phyloP scores from a whole-genome alignment of 768 basidiomycete genomes.

The Exidia glandulosa region DNA sequence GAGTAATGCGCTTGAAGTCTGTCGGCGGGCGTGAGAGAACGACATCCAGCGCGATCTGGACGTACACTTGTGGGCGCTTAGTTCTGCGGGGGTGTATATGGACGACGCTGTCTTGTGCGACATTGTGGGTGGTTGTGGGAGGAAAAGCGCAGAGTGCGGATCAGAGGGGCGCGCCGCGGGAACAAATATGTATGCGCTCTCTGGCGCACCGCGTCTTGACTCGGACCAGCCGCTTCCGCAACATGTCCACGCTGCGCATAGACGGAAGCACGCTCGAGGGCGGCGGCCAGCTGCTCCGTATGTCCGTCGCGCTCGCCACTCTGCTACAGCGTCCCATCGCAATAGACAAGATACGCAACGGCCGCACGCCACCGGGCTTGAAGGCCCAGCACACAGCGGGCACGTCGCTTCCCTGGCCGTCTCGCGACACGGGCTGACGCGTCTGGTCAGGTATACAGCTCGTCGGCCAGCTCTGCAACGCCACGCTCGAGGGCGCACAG shows the following conservation, averaged over 20 bases:
- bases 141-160: not conserved
- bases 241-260: conserved; percentile 8
- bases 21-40: not conserved
- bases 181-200: too few species aligned
- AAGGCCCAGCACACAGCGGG: conserved; percentile 67
- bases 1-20: not conserved
- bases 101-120: not conserved
- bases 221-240: not conserved
- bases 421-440: not conserved
- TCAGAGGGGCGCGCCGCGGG: too few species aligned
- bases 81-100: not conserved
- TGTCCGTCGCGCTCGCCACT: conserved; percentile 54
- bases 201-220: too few species aligned
- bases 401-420: conserved; percentile 12
- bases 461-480: conserved; percentile 48
- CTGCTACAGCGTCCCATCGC: conserved; percentile 48
- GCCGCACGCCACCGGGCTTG: conserved; percentile 51
- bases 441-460: conserved; percentile 47
- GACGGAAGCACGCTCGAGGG: conserved; percentile 39
- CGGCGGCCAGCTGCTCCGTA: conserved; percentile 67
- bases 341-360: conserved; percentile 49
- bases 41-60: not conserved
- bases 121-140: not conserved
- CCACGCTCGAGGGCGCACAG: conserved; percentile 40
- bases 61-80: not conserved